Percentiles rank a stretch among this genome's conserved stretches.
Conservation (phyloP, 2,329 filamentous ascomycete species). For the Coniochaeta prunicola region DNA sequence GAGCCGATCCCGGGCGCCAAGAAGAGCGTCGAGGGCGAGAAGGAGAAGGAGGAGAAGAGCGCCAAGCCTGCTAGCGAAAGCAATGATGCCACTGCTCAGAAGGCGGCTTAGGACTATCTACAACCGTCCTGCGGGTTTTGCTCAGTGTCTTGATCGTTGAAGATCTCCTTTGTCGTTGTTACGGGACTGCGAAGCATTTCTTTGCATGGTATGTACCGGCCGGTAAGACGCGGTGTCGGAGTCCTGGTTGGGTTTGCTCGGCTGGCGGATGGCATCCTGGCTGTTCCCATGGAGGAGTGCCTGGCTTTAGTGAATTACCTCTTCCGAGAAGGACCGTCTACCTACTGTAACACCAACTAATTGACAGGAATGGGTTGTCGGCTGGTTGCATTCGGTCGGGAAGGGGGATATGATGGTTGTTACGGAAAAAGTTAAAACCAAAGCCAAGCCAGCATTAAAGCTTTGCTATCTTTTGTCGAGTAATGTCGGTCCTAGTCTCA, state of each 20-base stretch:
- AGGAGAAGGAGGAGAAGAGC: conserved; percentile 44
- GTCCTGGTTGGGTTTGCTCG: background rate
- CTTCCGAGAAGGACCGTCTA: background rate
- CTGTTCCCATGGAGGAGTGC: background rate
- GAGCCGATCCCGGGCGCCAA: conserved; percentile 32
- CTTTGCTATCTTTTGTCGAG: background rate
- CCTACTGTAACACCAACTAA: background rate
- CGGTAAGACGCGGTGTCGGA: background rate
- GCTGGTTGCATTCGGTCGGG: background rate
- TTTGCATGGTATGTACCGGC: background rate
- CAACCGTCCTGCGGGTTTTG: background rate
- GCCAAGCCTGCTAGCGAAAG: conserved; percentile 58
- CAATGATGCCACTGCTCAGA: conserved; percentile 39
- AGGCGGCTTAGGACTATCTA: conserved; percentile 3
- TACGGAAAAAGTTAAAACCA: background rate
- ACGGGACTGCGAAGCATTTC: background rate
- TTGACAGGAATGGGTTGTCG: background rate
- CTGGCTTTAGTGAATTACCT: too few relatives aligned
- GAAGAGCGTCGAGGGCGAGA: conserved; percentile 51
- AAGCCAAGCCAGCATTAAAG: background rate
- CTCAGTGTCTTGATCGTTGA: background rate
- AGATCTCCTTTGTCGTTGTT: background rate
- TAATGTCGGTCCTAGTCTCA: background rate
- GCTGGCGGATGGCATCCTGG: background rate
- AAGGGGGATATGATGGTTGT: background rate